A percentile compares a stretch with the other conserved stretches of the same genome.
phyloP scores from a whole-genome alignment of 2,329 filamentous ascomycete species.

The Botrytis fragariae region DNA sequence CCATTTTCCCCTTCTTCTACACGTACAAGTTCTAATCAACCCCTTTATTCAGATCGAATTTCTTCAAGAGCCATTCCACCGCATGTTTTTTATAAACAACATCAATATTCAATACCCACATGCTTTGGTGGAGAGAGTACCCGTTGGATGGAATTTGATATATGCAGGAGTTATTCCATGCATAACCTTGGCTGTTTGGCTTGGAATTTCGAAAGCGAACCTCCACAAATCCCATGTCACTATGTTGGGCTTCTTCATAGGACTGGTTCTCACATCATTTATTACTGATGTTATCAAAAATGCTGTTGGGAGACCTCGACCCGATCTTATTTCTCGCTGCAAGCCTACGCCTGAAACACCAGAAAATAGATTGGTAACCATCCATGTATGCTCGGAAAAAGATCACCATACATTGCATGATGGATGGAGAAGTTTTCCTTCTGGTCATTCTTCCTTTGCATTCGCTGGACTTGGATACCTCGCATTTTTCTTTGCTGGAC shows the following conservation, averaged over 20 bases:
- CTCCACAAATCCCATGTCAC: conserved; percentile 82
- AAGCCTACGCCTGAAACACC: conserved; percentile 58
- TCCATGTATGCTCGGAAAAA: conserved; percentile 70
- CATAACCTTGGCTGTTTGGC: conserved; percentile 62
- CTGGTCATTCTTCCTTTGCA: conserved; percentile 74
- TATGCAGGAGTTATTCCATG: conserved; percentile 76
- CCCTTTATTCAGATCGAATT: conserved; percentile 55
- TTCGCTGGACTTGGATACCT: conserved; percentile 78
- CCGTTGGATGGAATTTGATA: conserved; percentile 60
- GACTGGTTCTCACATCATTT: conserved; percentile 73
- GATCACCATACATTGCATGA: conserved; percentile 70
- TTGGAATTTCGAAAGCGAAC: conserved; percentile 58
- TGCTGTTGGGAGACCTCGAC: conserved; percentile 66
- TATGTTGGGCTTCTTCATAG: conserved; percentile 75
- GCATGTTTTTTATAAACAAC: conserved; percentile 89
- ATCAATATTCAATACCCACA: conserved; percentile 82
- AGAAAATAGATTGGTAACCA: conserved; percentile 54
- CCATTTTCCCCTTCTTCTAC: background rate
- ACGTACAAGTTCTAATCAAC: background rate
- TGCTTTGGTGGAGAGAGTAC: conserved; percentile 78
- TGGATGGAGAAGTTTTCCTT: conserved; percentile 81
- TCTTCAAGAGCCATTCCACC: conserved; percentile 82
- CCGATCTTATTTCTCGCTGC: conserved; percentile 86
- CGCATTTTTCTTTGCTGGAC: conserved; percentile 66
- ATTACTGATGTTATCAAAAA: conserved; percentile 91